Conservation (phyloP, 768 basidiomycete species). For the Sarcomyxa edulis region DNA sequence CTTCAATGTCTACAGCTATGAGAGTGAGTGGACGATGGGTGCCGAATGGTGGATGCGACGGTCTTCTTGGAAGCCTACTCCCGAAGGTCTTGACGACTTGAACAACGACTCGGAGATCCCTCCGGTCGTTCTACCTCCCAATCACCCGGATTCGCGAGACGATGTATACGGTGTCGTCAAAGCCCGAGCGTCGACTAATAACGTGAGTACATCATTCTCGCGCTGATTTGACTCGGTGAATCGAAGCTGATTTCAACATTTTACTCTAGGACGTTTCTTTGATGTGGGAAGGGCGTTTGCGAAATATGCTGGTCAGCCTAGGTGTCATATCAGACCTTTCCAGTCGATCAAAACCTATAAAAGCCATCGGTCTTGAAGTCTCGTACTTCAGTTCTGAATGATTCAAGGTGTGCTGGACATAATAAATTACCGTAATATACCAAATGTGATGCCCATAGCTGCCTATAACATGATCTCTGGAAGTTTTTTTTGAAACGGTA, state of each 20-base stretch:
- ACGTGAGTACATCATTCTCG: slow-evolving; percentile 43
- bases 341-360: slow-evolving; percentile 80
- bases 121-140: slow-evolving; percentile 7
- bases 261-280: slow-evolving; percentile 71
- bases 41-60: slow-evolving; percentile 94
- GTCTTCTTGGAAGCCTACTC: slow-evolving; percentile 24
- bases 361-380: slow-evolving; percentile 85
- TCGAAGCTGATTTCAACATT: background rate
- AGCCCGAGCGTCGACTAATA: slow-evolving; percentile 83
- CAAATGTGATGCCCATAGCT: too few species aligned
- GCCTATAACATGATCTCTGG: too few species aligned
- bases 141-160: slow-evolving; percentile 14
- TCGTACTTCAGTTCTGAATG: slow-evolving; percentile 78
- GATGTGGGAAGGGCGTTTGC: slow-evolving; percentile 91
- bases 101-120: slow-evolving; percentile 18
- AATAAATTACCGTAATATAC: too few species aligned
- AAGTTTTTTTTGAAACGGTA: too few species aligned
- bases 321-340: slow-evolving; percentile 91
- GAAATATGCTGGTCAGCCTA: slow-evolving; percentile 83
- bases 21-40: slow-evolving; percentile 94
- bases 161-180: slow-evolving; percentile 82
- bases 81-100: slow-evolving; percentile 8
- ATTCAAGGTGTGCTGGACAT: too few species aligned
- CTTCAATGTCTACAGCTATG: slow-evolving; percentile 95
- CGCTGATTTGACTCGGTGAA: background rate